Evolutionary conservation across 495 filamentous ascomycete genomes (phyloP).

Genomic region (Trichoderma gamsii): DNA sequence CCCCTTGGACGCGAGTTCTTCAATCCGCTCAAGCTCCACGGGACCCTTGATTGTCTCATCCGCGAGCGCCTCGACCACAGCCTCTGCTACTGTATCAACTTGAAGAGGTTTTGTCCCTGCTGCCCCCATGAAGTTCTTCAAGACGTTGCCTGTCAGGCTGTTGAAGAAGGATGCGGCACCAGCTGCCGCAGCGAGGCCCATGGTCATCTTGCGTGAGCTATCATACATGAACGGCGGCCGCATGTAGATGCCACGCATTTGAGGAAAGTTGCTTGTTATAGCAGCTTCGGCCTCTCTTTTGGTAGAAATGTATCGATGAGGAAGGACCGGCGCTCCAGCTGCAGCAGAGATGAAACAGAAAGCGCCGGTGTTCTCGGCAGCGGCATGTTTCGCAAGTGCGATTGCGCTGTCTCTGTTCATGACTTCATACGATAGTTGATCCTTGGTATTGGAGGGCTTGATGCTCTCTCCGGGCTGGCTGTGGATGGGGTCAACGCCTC

Average conservation of each 20-base stretch:
- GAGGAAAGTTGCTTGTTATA: constrained; percentile 63
- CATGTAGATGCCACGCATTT: constrained; percentile 73
- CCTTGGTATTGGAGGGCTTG: constrained; percentile 56
- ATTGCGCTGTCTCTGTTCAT: constrained; percentile 92
- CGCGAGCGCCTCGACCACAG: constrained; percentile 71
- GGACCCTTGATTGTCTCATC: constrained; percentile 63
- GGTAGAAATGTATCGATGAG: constrained; percentile 78
- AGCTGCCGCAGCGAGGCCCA: constrained; percentile 73
- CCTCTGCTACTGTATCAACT: constrained; percentile 78
- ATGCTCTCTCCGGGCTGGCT: constrained; percentile 50
- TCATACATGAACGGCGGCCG: constrained; percentile 89
- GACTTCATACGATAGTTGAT: constrained; percentile 89
- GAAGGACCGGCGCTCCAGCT: constrained; percentile 75
- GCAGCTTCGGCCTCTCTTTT: constrained; percentile 85
- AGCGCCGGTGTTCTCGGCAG: constrained; percentile 51
- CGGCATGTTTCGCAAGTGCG: constrained; percentile 75
- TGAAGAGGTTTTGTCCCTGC: constrained; percentile 81
- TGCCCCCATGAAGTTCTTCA: constrained; percentile 68
- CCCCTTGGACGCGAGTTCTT: constrained; percentile 63
- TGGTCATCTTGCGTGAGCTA: constrained; percentile 67
- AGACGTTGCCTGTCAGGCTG: constrained; percentile 60
- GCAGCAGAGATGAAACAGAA: constrained; percentile 89
- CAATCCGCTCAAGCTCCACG: constrained; percentile 62
- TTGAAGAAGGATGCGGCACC: constrained; percentile 66
- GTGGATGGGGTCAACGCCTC: constrained; percentile 60